Evolutionary conservation across 805 yeast species (phyloP), one percentile per base, ranked within the genome.

Genomic region (Groenewaldozyma salmanticensis): DNA sequence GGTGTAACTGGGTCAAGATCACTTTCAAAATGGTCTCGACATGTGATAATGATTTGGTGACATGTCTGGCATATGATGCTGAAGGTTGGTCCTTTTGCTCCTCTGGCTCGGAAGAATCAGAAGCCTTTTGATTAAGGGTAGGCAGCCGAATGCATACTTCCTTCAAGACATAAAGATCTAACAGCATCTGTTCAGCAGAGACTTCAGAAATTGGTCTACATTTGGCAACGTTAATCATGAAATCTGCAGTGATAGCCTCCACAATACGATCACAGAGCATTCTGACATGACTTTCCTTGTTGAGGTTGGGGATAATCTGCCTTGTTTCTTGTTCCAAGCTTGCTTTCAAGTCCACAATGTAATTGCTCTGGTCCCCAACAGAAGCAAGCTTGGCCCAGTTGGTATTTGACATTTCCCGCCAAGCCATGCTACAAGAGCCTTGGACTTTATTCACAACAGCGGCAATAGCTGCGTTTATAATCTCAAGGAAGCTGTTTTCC

Each of bases 391-490:
- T 65, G 21, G 68, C 66, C 95, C 96, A 87, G 57, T 84, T 81
- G 35, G 77, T 74, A 49, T 79, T 79, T 6, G 71, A 63, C 70
- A 92, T 78, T 52, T 86, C 95, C 49, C 92, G 70, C 94, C 95
- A 88, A 4, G 81, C 72, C 42, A 77, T 72, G 21, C 74, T 76
- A 37, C 80, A 60, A 48, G 83, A 87, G 19, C 62, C 53, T 16
- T 75, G 73, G 17, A 83, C 70, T 49, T 82, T 78, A 19, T 61
- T 60, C 20, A 82, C 66, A 17, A 87, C 59, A 9, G 71, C 57
- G 17, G 68, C 69, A 17, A 82, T 70, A 21, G 83, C 72, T 31
- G 66, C 65, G 44, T 76, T 75, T 39, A 85, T 73, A 15, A 80
- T 53, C 38, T 70, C 72, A 22, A 75, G 66, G 55, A 75, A 85